Percentiles rank a stretch among this genome's conserved stretches.
Conservation (phyloP, 139 green algal genomes). For the Picochlorum sp. region DNA sequence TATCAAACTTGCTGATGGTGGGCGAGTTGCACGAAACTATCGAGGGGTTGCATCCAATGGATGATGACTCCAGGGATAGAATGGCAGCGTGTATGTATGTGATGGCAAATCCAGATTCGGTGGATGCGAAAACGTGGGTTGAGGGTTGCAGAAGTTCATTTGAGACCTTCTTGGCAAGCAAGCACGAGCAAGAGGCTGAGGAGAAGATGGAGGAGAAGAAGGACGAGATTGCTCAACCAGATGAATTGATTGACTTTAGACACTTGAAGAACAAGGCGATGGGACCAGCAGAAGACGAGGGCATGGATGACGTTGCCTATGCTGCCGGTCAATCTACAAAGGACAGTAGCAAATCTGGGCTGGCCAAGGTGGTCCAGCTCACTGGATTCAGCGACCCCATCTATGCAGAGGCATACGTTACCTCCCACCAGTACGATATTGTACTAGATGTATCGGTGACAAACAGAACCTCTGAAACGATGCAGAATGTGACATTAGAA, state of each 20-base stretch:
- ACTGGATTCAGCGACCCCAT: slow-evolving; percentile 93
- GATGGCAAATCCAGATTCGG: slow-evolving; percentile 39
- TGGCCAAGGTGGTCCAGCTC: slow-evolving; percentile 93
- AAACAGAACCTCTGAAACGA: slow-evolving; percentile 67
- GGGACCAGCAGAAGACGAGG: slow-evolving; percentile 75
- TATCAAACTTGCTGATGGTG: slow-evolving; percentile 79
- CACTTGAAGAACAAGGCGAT: slow-evolving; percentile 75
- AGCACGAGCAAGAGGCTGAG: slow-evolving; percentile 48
- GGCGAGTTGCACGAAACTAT: slow-evolving; percentile 42
- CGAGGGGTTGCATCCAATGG: slow-evolving; percentile 33
- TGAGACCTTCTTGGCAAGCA: slow-evolving; percentile 64
- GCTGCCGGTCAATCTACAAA: slow-evolving; percentile 18
- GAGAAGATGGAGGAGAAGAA: slow-evolving; percentile 40
- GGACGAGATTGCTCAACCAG: slow-evolving; percentile 44
- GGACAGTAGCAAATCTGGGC: slow-evolving; percentile 8
- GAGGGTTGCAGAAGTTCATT: slow-evolving; percentile 66
- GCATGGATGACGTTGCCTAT: slow-evolving; percentile 15
- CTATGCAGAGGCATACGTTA: slow-evolving; percentile 95
- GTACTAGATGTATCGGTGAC: slow-evolving; percentile 92
- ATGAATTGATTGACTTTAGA: slow-evolving; percentile 79
- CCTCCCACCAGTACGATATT: slow-evolving; percentile 97
- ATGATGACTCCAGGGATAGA: slow-evolving; percentile 76
- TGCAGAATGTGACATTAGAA: slow-evolving; percentile 90
- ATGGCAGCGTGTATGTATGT: slow-evolving; percentile 61
- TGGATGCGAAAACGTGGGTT: slow-evolving; percentile 61